Conservation (phyloP, 805 yeast species). For the Yamadazyma insecticola region DNA sequence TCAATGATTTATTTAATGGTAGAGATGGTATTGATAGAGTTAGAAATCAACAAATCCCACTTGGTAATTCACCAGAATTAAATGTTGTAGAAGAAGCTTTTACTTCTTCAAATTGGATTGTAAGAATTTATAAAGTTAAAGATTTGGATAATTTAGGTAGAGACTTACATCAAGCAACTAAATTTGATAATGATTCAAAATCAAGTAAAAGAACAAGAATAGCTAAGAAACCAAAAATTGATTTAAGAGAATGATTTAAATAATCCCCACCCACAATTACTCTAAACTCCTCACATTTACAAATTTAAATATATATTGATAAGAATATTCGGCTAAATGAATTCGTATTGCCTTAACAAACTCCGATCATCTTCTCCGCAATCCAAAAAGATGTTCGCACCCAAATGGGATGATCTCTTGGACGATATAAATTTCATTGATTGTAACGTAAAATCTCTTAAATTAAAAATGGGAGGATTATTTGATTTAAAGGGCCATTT, state of each 20-base stretch:
- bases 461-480: conserved; percentile 23
- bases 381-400: too few species aligned
- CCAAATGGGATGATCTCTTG: too few species aligned
- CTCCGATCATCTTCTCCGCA: too few species aligned
- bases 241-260: conserved; percentile 37
- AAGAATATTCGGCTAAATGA: too few species aligned
- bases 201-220: conserved; percentile 35
- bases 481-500: conserved; percentile 35
- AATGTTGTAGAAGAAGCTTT: conserved; percentile 88
- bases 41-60: conserved; percentile 72
- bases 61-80: conserved; percentile 45
- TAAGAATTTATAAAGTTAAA: conserved; percentile 88
- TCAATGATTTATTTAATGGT: conserved; percentile 63
- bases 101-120: conserved; percentile 95
- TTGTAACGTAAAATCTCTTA: too few species aligned
- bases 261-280: too few species aligned
- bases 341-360: too few species aligned
- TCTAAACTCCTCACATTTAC: too few species aligned
- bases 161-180: conserved; percentile 55
- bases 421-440: too few species aligned
- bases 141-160: conserved; percentile 86
- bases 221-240: conserved; percentile 52
- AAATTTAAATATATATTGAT: too few species aligned
- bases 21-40: conserved; percentile 77
- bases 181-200: conserved; percentile 38